phyloP scores from a whole-genome alignment of 2,329 filamentous ascomycete genomes.

The Colletotrichum godetiae region DNA sequence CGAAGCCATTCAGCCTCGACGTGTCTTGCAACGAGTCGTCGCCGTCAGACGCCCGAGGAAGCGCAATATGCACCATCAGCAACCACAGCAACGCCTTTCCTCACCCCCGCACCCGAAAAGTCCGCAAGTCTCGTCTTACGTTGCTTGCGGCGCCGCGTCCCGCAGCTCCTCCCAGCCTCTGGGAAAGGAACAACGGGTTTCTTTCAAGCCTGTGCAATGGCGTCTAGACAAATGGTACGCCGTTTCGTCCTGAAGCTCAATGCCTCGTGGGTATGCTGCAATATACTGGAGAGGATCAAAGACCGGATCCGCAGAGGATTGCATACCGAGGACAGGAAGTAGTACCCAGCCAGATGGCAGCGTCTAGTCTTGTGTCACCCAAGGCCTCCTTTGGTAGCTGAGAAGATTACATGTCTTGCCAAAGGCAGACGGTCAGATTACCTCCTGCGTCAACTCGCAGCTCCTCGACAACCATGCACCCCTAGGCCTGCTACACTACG shows the following conservation, averaged over 20 bases:
- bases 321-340: not conserved
- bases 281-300: not conserved
- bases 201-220: not conserved
- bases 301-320: not conserved
- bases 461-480: too few species aligned
- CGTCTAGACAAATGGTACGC: not conserved
- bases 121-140: not conserved
- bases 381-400: not conserved
- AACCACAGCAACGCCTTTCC: not conserved
- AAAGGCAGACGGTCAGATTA: not conserved
- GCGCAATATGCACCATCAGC: not conserved
- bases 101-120: not conserved
- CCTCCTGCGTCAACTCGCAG: not conserved
- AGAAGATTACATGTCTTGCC: not conserved
- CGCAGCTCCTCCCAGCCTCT: not conserved
- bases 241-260: not conserved
- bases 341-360: not conserved
- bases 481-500: not conserved
- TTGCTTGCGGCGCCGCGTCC: not conserved
- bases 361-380: not conserved
- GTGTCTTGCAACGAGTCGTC: not conserved
- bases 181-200: too few species aligned
- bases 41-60: not conserved
- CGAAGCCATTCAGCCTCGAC: conserved; percentile 16
- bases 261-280: not conserved